Conservation (phyloP, 345 rosid genomes). For the Orychophragmus violaceus region DNA sequence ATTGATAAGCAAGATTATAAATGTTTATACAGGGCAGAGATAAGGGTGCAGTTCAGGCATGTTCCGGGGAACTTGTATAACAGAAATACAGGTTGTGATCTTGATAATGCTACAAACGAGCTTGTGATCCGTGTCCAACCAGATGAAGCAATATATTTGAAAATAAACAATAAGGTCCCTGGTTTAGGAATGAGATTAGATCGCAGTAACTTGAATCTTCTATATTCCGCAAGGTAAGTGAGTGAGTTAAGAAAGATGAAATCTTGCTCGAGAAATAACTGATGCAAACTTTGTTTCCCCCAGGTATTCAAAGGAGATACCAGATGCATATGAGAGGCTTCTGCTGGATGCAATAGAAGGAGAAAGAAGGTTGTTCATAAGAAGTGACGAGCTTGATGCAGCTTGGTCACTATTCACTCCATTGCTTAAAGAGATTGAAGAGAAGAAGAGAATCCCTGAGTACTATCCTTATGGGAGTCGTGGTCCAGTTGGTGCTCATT, state of each 20-base stretch:
- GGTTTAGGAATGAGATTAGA: conserved; percentile 98
- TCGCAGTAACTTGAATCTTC: conserved; percentile 81
- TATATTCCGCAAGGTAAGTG: conserved; percentile 76
- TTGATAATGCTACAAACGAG: conserved; percentile 87
- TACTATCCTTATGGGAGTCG: conserved; percentile 97
- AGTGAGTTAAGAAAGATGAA: background rate
- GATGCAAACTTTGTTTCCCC: background rate
- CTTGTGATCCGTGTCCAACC: conserved; percentile 96
- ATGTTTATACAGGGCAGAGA: conserved; percentile 64
- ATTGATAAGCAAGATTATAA: background rate
- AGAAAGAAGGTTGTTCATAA: conserved; percentile 88
- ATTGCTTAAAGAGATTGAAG: conserved; percentile 73
- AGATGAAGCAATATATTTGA: conserved; percentile 93
- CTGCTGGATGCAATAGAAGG: conserved; percentile 93
- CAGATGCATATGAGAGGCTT: conserved; percentile 97
- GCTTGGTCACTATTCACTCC: conserved; percentile 93
- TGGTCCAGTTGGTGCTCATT: conserved; percentile 98
- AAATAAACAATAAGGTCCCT: conserved; percentile 95
- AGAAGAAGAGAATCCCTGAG: conserved; percentile 72
- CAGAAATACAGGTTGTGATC: conserved; percentile 66
- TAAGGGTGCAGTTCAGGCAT: conserved; percentile 95
- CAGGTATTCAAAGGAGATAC: conserved; percentile 94
- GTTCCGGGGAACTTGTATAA: conserved; percentile 96
- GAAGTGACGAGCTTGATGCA: conserved; percentile 95
- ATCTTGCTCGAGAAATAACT: background rate